Conservation (phyloP, 805 yeast species). For the Sungouiozyma ichnusensis region DNA sequence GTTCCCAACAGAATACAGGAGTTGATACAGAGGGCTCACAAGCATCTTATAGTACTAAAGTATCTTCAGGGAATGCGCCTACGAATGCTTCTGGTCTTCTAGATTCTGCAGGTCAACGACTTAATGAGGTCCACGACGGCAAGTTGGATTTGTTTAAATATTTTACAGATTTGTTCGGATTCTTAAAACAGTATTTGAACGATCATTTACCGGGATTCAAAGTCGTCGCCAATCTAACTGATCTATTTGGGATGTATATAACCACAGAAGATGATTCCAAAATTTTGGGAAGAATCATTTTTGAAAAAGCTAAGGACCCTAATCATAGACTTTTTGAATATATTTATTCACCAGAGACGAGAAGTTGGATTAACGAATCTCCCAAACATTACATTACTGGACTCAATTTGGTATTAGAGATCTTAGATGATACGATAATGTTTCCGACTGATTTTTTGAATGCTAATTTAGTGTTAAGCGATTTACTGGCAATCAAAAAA, state of each 20-base stretch:
- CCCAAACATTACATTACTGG: conserved; percentile 21
- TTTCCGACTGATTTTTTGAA: conserved; percentile 21
- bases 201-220: conserved; percentile 10
- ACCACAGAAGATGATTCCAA: conserved; percentile 1
- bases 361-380: conserved; percentile 23
- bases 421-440: conserved; percentile 8
- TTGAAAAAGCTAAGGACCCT: conserved; percentile 17
- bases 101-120: neutral
- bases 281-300: conserved; percentile 16
- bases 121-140: conserved; percentile 5
- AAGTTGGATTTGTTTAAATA: conserved; percentile 27
- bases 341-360: conserved; percentile 11
- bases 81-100: conserved; percentile 2
- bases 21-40: neutral
- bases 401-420: conserved; percentile 20
- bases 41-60: neutral
- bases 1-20: neutral
- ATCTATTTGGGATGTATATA: conserved; percentile 25
- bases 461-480: conserved; percentile 13
- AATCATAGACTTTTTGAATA: conserved; percentile 23
- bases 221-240: conserved; percentile 19
- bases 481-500: conserved; percentile 12
- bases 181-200: conserved; percentile 12
- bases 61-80: neutral
- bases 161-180: conserved; percentile 12